Evolutionary conservation across 2,329 filamentous ascomycete genomes (phyloP).

Genomic region (Colletotrichum shisoi): DNA sequence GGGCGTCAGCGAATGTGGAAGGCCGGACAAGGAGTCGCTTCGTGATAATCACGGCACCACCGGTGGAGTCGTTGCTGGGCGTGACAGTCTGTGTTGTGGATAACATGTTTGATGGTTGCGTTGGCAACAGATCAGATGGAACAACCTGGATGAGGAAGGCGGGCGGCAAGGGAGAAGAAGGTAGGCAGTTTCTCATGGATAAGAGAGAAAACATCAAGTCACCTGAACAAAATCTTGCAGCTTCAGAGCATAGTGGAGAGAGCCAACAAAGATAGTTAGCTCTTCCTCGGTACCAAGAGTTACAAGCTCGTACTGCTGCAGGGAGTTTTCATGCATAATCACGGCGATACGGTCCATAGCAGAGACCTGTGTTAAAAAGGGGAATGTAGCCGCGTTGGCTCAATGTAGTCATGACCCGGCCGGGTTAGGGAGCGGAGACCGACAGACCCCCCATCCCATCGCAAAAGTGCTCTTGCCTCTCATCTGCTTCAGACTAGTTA

Average conservation of each 20-base stretch:
- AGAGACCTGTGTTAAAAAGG: neutral
- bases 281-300: conserved; percentile 14
- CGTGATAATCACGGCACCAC: conserved; percentile 13
- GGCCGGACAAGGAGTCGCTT: conserved; percentile 27
- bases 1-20: conserved; percentile 27
- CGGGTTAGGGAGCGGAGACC: neutral
- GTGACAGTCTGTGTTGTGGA: conserved; percentile 10
- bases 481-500: neutral
- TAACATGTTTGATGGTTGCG: conserved; percentile 12
- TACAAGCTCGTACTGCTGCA: conserved; percentile 9
- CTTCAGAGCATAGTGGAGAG: conserved; percentile 20
- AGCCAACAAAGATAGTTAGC: conserved; percentile 19
- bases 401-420: conserved; percentile 4
- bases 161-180: neutral
- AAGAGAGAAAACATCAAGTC: conserved; percentile 2
- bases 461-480: neutral
- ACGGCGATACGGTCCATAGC: conserved; percentile 6
- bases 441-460: neutral
- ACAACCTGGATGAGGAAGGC: neutral
- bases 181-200: neutral
- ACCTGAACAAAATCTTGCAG: conserved; percentile 16
- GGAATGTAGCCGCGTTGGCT: neutral
- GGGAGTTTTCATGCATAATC: conserved; percentile 10
- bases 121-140: neutral
- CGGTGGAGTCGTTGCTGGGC: conserved; percentile 6